Evolutionary conservation across 2,329 filamentous ascomycete species (phyloP).

Genomic region (Pseudogymnoascus sp.): DNA sequence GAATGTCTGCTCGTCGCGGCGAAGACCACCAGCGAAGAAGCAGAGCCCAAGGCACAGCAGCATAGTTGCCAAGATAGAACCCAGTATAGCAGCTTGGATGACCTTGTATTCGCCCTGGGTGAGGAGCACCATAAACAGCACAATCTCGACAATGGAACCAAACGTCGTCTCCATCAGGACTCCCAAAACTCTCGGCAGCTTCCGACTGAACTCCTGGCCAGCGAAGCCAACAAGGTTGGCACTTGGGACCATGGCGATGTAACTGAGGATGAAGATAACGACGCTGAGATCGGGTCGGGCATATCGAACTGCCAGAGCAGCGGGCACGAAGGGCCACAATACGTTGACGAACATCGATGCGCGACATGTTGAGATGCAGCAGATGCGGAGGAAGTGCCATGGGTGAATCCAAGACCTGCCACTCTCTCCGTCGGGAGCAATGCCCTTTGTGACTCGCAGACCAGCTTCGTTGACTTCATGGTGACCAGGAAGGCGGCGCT

Average conservation of each 20-base stretch:
- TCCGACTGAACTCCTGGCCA: constrained; percentile 63
- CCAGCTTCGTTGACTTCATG: constrained; percentile 23
- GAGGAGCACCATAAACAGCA: constrained; percentile 73
- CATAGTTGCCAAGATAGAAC: constrained; percentile 75
- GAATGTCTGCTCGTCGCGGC: constrained; percentile 61
- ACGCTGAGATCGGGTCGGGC: constrained; percentile 49
- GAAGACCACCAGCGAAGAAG: constrained; percentile 69
- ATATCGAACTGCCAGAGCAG: constrained; percentile 58
- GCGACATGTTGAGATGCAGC: constrained; percentile 54
- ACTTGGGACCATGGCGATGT: constrained; percentile 69
- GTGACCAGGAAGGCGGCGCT: neutral
- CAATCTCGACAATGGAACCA: constrained; percentile 71
- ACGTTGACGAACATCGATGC: constrained; percentile 60
- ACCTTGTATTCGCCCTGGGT: constrained; percentile 51
- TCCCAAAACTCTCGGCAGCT: constrained; percentile 66
- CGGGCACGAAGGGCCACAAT: constrained; percentile 68
- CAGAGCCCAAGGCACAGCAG: constrained; percentile 72
- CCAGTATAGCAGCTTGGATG: constrained; percentile 75
- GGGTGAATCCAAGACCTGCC: constrained; percentile 60
- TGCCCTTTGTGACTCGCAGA: constrained; percentile 29
- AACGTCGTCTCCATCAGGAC: constrained; percentile 56
- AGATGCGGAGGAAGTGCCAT: constrained; percentile 54
- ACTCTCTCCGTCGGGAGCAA: constrained; percentile 54
- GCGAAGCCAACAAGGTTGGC: constrained; percentile 71
- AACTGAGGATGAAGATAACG: constrained; percentile 61